Evolutionary conservation across 345 rosid species (phyloP), one percentile per base, ranked within the genome.

Genomic region (Boechera retrofracta): DNA sequence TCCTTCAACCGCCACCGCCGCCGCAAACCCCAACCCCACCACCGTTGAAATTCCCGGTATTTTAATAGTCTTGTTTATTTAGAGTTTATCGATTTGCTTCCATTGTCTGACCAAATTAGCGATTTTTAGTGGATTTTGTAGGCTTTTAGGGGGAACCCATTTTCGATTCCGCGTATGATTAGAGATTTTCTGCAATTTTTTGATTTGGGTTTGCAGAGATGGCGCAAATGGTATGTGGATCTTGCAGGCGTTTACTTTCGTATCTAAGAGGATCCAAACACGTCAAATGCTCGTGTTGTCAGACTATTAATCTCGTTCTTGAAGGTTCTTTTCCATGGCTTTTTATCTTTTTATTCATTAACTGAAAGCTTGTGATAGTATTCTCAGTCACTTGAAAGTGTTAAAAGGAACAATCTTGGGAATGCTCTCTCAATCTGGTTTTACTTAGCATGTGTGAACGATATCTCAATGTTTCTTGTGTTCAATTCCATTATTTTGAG

Each of bases 151-250:
- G 48, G n/a, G 7, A 71, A 35, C 63, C 16, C 52, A 62, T 29
- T 11, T 7, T 31, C 15, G 42, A 33, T 65, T 58, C 1, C 28
- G 74, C 75, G 72, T 72, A 57, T 57, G 58, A 64, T 42, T 18
- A 31, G 51, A 28, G 81, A 44, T 57, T 11, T 44, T 67, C 58
- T 56, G 67, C 26, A 7, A 11, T 13, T 58, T 33, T 13, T 4
- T 24, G 5, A 24, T 21, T 5, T 24, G 64, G 21, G 38, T 32
- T 62, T 70, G 80, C 76, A 92, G 95, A 90, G 58, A 82, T 81
- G 83, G 90, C 80, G 77, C 98, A 92, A 79, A 80, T 94, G 97
- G 98, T 94, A 41, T 92, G 98, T 81, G 98, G 98, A 72, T 90
- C 94, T 64, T 94, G 98, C 76, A 92, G 88, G 57, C 83, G 78